Base-by-base conservation (phyloP, 495 filamentous ascomycete genomes). In the Podospora pseudopauciseta region DNA sequence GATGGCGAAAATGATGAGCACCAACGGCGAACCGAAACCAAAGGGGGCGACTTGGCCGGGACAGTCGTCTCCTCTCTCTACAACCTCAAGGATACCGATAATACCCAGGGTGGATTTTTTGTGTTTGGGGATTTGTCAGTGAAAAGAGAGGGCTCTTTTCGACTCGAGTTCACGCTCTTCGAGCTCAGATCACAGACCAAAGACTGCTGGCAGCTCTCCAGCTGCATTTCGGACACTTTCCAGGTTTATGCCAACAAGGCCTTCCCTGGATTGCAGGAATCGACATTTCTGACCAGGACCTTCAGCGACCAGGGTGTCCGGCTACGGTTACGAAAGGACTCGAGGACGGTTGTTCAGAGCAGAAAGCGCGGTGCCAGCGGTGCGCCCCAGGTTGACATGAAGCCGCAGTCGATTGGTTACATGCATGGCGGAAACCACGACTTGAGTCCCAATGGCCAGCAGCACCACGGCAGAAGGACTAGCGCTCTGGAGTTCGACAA, bases 281-380 rank as follows among this genome's bases (percentile, higher is more conserved):
- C 94, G 9, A 97, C 95, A 0, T 91, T 92, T 74, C 80, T 99
- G 20, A 97, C 95, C 3, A 86, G 94, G 69, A 92, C 92, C 0
- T 98, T 99, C 79, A 92, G 92, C 68, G 95, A 99, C 75, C 95
- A 99, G 77, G 95, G 95, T 19, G 92, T 98, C 15, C 89, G 93
- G 54, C 81, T 99, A 58, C 86, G 94, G 63, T 87, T 97, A 59
- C 87, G 94, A 67, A 99, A 99, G 76, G 93, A 97, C 73, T 82
- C 80, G 6, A 70, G 82, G 26, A 79, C 77, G 18, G 77, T 81
- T 32, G 79, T 78, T 7, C 39, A 49, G 39, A 82, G 79, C 27
- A 76, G 81, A 49, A 84, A 84, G 66, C 75, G 81, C 49, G 80
- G 77, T 65, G 64, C 62, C 55, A 58, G 53, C 65, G 64, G 65